Evolutionary conservation across 2,329 filamentous ascomycete species (phyloP).

Genomic region (Monosporascus sp.): DNA sequence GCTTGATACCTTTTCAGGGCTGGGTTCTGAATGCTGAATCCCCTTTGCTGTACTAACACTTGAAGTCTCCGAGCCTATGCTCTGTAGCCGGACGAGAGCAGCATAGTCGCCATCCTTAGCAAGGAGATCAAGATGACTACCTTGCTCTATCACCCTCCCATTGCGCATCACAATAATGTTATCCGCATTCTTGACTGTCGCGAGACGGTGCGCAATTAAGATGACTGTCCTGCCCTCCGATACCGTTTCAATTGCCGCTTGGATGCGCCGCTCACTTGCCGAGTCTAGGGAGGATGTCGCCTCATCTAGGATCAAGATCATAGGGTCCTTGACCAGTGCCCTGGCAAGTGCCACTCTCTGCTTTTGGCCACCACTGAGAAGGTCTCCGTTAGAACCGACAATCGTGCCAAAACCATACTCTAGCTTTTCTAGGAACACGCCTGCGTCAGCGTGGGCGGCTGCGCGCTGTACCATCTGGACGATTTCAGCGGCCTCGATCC

Average conservation of each 20-base stretch:
- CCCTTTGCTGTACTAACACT: conserved; percentile 23
- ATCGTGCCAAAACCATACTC: conserved; percentile 41
- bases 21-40: conserved; percentile 29
- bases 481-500: conserved; percentile 44
- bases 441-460: conserved; percentile 53
- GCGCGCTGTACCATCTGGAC: conserved; percentile 43
- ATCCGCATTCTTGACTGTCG: conserved; percentile 57
- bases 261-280: conserved; percentile 40
- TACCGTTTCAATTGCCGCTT: conserved; percentile 31
- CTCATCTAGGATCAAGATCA: conserved; percentile 44
- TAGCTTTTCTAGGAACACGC: conserved; percentile 39
- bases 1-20: conserved; percentile 29
- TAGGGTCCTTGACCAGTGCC: conserved; percentile 40
- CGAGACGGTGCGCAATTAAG: conserved; percentile 58
- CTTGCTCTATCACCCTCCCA: conserved; percentile 56
- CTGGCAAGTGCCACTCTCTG: conserved; percentile 44
- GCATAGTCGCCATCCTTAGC: conserved; percentile 27
- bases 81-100: conserved; percentile 25
- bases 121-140: conserved; percentile 55
- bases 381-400: conserved; percentile 37
- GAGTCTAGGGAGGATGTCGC: conserved; percentile 47
- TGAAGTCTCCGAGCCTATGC: conserved; percentile 30
- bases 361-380: conserved; percentile 43
- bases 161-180: conserved; percentile 60
- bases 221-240: conserved; percentile 52